A percentile compares a stretch with the other conserved stretches of the same genome.
Conservation (phyloP, 164 flowering plant genomes). For the Nelumbo lutea region DNA sequence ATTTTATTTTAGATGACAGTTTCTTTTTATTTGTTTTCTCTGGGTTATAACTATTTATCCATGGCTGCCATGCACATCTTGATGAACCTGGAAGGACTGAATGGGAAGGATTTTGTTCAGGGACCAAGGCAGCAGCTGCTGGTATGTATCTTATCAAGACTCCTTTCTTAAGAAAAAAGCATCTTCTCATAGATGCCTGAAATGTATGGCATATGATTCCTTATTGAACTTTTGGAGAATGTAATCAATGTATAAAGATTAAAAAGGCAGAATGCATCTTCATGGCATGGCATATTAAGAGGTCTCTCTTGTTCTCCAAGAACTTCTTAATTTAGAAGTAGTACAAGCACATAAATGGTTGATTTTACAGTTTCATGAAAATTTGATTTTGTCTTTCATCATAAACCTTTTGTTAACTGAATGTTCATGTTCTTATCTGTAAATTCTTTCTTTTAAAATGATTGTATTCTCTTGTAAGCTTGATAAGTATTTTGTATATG, state of each 20-base stretch:
- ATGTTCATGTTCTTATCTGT: too few relatives aligned
- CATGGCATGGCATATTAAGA: not conserved
- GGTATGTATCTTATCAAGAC: constrained; percentile 34
- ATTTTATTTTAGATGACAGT: not conserved
- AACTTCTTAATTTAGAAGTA: too few relatives aligned
- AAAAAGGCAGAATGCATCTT: not conserved
- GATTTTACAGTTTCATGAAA: too few relatives aligned
- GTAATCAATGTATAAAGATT: too few relatives aligned
- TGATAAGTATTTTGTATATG: too few relatives aligned
- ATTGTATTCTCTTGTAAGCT: too few relatives aligned
- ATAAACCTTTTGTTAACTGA: too few relatives aligned
- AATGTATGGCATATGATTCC: not conserved
- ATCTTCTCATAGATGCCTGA: not conserved
- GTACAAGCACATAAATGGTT: too few relatives aligned
- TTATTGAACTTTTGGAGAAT: not conserved
- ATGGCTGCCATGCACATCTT: constrained; percentile 79
- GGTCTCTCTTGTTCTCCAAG: too few relatives aligned
- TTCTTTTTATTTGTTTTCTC: not conserved
- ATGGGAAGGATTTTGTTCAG: constrained; percentile 98
- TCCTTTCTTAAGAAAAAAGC: not conserved
- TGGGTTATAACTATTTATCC: not conserved
- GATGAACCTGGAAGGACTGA: constrained; percentile 98
- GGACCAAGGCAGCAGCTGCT: constrained; percentile 98
- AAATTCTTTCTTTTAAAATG: too few relatives aligned
- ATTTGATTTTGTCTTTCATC: too few relatives aligned